These are phyloP conservation scores for Aspergillus saccharolyticus DNA, from an alignment of 495 filamentous ascomycete species.

Conservation along the genomic window DNA sequence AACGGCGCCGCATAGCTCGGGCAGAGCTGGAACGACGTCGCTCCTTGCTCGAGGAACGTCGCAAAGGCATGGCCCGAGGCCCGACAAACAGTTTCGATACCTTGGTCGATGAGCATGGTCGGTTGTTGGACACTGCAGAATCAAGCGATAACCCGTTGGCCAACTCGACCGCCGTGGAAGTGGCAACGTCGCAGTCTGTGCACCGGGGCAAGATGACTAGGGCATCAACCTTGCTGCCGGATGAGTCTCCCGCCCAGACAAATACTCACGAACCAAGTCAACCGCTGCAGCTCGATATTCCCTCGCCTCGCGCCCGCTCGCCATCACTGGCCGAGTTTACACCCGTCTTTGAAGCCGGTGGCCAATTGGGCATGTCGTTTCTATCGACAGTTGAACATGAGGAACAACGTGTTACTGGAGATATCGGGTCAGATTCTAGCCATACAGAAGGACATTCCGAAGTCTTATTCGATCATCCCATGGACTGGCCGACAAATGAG, in stretches of 20 bases:
- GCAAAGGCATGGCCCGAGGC: slow-evolving; percentile 19
- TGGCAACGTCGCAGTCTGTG: slow-evolving; percentile 50
- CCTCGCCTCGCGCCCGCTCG: slow-evolving; percentile 34
- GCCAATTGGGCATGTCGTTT: slow-evolving; percentile 13
- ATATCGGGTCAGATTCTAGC: slow-evolving; percentile 22
- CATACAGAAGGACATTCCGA: slow-evolving; percentile 29
- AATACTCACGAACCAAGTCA: neutral
- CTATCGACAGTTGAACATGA: slow-evolving; percentile 3
- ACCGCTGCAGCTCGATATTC: slow-evolving; percentile 27
- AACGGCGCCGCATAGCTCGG: slow-evolving; percentile 61
- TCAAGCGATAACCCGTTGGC: slow-evolving; percentile 16
- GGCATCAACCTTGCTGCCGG: slow-evolving; percentile 2
- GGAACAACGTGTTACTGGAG: slow-evolving; percentile 11
- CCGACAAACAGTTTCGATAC: slow-evolving; percentile 46
- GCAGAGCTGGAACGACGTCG: slow-evolving; percentile 70
- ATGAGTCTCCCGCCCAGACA: neutral
- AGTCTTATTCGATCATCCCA: slow-evolving; percentile 34
- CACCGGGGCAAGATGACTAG: slow-evolving; percentile 46
- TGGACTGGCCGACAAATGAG: slow-evolving; percentile 23
- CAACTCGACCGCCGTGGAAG: slow-evolving; percentile 44
- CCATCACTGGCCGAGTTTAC: slow-evolving; percentile 43
- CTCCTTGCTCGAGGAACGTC: slow-evolving; percentile 35
- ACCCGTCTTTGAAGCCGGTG: slow-evolving; percentile 41
- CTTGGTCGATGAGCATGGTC: slow-evolving; percentile 51
- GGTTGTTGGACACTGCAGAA: slow-evolving; percentile 26